Evolutionary conservation across 768 basidiomycete genomes (phyloP).

Genomic region (Psilocybe sp.): DNA sequence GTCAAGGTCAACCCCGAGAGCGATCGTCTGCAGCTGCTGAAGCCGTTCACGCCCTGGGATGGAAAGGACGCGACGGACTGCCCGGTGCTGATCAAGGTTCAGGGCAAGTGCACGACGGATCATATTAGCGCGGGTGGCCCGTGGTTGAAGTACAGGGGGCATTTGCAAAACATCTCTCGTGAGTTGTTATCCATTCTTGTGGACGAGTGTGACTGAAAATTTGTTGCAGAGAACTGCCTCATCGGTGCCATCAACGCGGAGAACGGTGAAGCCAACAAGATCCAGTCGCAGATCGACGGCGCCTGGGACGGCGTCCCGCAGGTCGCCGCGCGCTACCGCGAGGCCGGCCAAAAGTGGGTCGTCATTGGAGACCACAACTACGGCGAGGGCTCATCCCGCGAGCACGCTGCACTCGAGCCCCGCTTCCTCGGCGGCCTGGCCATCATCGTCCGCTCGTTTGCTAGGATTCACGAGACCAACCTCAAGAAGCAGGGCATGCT

Average conservation of each 20-base stretch:
- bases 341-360: constrained; percentile 91
- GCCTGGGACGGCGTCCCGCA: constrained; percentile 84
- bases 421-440: constrained; percentile 94
- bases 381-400: constrained; percentile 97
- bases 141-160: constrained; percentile 99
- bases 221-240: constrained; percentile 79
- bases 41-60: constrained; percentile 91
- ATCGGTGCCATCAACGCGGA: constrained; percentile 97
- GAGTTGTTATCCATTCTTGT: constrained; percentile 21
- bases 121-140: constrained; percentile 98
- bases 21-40: constrained; percentile 87
- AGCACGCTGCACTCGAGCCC: constrained; percentile 96
- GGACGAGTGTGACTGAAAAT: constrained; percentile 3
- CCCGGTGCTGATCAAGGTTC: constrained; percentile 96
- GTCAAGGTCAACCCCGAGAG: constrained; percentile 85
- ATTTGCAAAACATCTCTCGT: constrained; percentile 97
- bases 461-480: constrained; percentile 97
- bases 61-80: constrained; percentile 88
- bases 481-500: constrained; percentile 99
- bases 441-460: constrained; percentile 94
- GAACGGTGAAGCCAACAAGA: constrained; percentile 94
- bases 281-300: constrained; percentile 88
- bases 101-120: constrained; percentile 99
- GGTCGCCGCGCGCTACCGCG: constrained; percentile 85
- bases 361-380: constrained; percentile 96